Evolutionary conservation across 345 rosid species (phyloP).

Genomic region (Salix viminalis): DNA sequence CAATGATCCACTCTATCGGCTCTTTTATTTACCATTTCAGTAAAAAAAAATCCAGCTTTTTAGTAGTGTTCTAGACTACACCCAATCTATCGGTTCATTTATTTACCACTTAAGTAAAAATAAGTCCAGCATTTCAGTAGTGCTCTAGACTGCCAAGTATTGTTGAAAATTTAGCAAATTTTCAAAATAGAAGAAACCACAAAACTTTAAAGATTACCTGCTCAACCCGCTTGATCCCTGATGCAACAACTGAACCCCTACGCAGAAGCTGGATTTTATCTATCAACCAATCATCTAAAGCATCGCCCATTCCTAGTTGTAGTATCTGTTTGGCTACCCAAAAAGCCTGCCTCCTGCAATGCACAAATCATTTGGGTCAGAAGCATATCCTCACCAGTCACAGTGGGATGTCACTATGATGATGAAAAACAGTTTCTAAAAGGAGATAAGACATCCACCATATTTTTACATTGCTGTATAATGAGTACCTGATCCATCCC

Average conservation of each 20-base stretch:
- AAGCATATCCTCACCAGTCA: conserved; percentile 4
- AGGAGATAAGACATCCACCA: not conserved
- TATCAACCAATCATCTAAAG: conserved; percentile 95
- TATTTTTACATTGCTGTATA: not conserved
- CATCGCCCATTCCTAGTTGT: conserved; percentile 99
- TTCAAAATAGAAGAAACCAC: not conserved
- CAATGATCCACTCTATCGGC: not conserved
- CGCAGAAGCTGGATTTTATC: conserved; percentile 89
- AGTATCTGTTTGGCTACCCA: conserved; percentile 98
- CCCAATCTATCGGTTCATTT: not conserved
- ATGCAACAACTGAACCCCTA: conserved; percentile 79
- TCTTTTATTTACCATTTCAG: no score
- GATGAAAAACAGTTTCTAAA: not conserved
- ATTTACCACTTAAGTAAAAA: not conserved
- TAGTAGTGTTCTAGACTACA: no score
- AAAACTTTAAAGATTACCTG: conserved; percentile 42
- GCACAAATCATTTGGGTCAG: conserved; percentile 12
- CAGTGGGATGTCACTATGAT: not conserved
- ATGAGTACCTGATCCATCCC: conserved; percentile 91
- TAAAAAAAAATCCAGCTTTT: no score
- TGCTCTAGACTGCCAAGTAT: not conserved
- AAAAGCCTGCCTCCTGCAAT: conserved; percentile 80
- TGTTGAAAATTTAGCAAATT: not conserved
- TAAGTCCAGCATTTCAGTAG: not conserved
- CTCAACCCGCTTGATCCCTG: conserved; percentile 81